Evolutionary conservation across 2,329 filamentous ascomycete genomes (phyloP).

Genomic region (Arachnomyces sp.): DNA sequence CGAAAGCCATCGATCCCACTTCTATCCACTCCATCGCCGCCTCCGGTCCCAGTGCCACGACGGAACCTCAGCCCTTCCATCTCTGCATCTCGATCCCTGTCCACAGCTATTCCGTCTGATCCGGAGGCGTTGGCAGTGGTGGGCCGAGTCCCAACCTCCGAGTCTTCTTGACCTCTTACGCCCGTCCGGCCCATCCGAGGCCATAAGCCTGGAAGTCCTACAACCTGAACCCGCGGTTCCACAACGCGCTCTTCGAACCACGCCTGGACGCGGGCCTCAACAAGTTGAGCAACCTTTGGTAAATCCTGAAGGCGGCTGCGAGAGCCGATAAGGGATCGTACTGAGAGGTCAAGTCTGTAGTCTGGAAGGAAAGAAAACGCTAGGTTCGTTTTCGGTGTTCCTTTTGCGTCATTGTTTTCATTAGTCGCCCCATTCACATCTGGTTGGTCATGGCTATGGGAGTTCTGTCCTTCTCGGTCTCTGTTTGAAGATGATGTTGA

Average conservation of each 20-base stretch:
- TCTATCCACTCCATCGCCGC: conserved; percentile 21
- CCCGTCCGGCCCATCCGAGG: conserved; percentile 48
- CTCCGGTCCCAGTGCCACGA: conserved; percentile 12
- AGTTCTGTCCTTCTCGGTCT: background rate
- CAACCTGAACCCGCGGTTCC: conserved; percentile 58
- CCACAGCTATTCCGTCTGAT: conserved; percentile 17
- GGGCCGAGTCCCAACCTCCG: conserved; percentile 14
- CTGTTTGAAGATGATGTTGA: conserved; percentile 6
- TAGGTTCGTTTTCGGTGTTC: conserved; percentile 72
- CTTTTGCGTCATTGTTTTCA: conserved; percentile 19
- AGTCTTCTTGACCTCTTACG: conserved; percentile 36
- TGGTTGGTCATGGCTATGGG: conserved; percentile 17
- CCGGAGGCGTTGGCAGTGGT: conserved; percentile 25
- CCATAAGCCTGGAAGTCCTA: conserved; percentile 56
- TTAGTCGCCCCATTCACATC: conserved; percentile 6
- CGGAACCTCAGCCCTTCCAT: conserved; percentile 11
- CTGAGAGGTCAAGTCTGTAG: conserved; percentile 59
- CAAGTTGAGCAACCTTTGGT: conserved; percentile 58
- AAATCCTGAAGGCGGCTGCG: conserved; percentile 58
- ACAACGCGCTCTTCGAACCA: conserved; percentile 63
- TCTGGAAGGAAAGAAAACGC: conserved; percentile 76
- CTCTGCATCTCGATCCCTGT: background rate
- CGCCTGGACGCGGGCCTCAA: conserved; percentile 56
- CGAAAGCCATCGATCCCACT: conserved; percentile 19
- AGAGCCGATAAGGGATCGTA: conserved; percentile 56